These are phyloP conservation scores for Aureobasidium subglaciale DNA, from an alignment of 2,329 filamentous ascomycete species.

Conservation along the genomic window DNA sequence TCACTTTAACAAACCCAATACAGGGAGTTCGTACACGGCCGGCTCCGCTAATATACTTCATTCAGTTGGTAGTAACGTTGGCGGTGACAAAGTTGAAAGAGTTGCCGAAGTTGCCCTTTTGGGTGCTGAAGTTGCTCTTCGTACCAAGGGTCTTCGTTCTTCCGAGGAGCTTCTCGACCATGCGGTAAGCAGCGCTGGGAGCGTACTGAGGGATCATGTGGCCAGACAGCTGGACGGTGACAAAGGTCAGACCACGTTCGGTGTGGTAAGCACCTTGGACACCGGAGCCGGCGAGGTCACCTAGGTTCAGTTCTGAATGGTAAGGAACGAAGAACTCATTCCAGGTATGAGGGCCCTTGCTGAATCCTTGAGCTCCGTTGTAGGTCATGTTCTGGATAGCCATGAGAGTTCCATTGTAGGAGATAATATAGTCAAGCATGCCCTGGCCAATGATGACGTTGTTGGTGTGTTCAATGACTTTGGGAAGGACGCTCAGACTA, in stretches of 20 bases:
- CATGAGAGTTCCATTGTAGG: constrained; percentile 62
- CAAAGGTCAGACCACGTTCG: constrained; percentile 69
- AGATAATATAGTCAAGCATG: constrained; percentile 59
- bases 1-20: too few relatives aligned
- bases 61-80: constrained; percentile 8
- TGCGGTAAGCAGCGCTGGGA: constrained; percentile 60
- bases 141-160: constrained; percentile 51
- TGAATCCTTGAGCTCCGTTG: constrained; percentile 65
- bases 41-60: neutral
- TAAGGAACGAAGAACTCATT: constrained; percentile 65
- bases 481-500: constrained; percentile 53
- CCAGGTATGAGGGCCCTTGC: constrained; percentile 42
- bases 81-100: constrained; percentile 7
- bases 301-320: constrained; percentile 41
- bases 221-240: constrained; percentile 56
- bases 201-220: constrained; percentile 64
- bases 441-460: constrained; percentile 71
- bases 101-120: constrained; percentile 27
- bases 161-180: constrained; percentile 69
- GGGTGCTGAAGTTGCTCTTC: constrained; percentile 30
- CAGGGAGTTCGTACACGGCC: too few relatives aligned
- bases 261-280: constrained; percentile 63
- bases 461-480: constrained; percentile 65
- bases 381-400: constrained; percentile 78
- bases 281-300: constrained; percentile 53